Evolutionary conservation across 306 rosid species (phyloP).

Genomic region (Prosopis cineraria): DNA sequence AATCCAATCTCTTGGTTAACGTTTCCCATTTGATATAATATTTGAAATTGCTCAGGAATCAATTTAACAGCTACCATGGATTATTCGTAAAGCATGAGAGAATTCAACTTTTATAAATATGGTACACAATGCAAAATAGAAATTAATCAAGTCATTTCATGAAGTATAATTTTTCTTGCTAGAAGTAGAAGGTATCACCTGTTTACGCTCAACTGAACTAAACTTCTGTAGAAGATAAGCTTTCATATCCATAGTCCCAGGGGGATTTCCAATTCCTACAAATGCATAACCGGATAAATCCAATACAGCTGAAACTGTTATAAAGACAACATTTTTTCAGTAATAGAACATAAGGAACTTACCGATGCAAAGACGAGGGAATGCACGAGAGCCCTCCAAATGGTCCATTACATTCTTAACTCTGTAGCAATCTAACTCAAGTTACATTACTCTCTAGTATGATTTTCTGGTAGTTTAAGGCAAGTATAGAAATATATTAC

Average conservation of each 20-base stretch:
- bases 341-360: conserved; percentile 31
- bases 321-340: background rate
- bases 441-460: conserved; percentile 27
- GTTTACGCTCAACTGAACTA: conserved; percentile 70
- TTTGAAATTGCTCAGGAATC: no score
- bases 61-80: conserved; percentile 1
- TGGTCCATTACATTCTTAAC: conserved; percentile 84
- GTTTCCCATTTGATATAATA: no score
- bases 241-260: conserved; percentile 82
- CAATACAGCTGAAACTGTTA: conserved; percentile 13
- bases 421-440: conserved; percentile 48
- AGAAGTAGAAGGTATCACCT: conserved; percentile 46
- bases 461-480: background rate
- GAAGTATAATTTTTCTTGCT: background rate
- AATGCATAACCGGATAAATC: conserved; percentile 9
- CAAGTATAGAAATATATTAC: background rate
- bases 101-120: background rate
- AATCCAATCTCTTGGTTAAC: no score
- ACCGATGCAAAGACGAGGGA: conserved; percentile 93
- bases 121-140: background rate
- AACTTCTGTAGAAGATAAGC: conserved; percentile 85
- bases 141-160: background rate
- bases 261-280: conserved; percentile 91
- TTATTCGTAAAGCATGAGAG: background rate
- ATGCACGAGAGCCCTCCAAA: conserved; percentile 75